Conservation (phyloP, 140 eudicot species). For the Oenanthe javanica region DNA sequence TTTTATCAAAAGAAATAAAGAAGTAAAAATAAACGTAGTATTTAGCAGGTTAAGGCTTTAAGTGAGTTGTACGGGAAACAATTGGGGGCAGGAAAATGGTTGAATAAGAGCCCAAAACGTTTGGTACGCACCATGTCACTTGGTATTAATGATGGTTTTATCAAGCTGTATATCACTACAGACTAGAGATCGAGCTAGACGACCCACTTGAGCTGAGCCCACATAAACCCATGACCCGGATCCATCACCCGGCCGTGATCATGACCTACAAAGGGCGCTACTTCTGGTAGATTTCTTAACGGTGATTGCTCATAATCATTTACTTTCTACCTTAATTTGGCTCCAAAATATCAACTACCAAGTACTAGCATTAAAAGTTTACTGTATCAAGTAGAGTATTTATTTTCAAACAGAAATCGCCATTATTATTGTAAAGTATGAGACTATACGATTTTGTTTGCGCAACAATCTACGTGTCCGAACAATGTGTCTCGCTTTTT, state of each 20-base stretch:
- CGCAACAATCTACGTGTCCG: no score
- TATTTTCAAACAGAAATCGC: no score
- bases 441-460: no score
- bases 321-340: neutral
- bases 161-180: neutral
- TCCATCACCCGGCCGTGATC: neutral
- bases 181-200: neutral
- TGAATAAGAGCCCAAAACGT: constrained; percentile 3
- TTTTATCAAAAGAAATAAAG: no score
- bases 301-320: neutral
- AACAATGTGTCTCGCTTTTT: no score
- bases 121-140: neutral
- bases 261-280: neutral
- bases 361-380: neutral
- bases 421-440: no score
- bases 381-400: no score
- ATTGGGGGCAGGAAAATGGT: neutral
- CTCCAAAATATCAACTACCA: neutral
- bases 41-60: neutral
- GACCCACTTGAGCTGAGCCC: neutral
- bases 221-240: neutral
- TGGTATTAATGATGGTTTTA: neutral
- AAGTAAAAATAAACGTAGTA: neutral
- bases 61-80: neutral
- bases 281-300: neutral